phyloP scores from a whole-genome alignment of 495 filamentous ascomycete genomes.

The Xylaria longipes region DNA sequence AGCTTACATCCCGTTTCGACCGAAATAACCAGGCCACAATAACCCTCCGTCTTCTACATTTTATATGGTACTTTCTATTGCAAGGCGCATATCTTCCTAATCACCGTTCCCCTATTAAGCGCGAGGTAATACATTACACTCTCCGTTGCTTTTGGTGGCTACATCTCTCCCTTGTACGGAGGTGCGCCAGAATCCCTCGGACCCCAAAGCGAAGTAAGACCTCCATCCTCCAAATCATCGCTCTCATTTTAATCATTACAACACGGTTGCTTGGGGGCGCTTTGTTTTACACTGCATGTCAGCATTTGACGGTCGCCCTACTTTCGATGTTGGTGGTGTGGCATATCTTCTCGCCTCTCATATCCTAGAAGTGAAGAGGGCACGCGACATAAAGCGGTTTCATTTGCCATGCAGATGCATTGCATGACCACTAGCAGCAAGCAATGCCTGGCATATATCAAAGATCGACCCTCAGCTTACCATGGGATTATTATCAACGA shows the following conservation, averaged over 20 bases:
- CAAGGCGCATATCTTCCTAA: conserved; percentile 1
- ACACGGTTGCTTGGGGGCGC: conserved; percentile 32
- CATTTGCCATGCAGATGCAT: conserved; percentile 12
- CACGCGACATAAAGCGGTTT: conserved; percentile 11
- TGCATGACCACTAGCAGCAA: conserved; percentile 11
- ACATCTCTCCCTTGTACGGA: neutral
- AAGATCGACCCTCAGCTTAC: neutral
- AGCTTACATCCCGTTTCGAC: neutral
- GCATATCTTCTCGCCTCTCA: conserved; percentile 7
- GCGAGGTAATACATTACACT: neutral
- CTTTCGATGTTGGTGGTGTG: conserved; percentile 1
- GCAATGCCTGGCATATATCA: conserved; percentile 7
- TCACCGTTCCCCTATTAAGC: neutral
- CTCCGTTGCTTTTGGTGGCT: conserved; percentile 1
- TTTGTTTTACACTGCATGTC: conserved; percentile 4
- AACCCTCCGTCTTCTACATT: neutral
- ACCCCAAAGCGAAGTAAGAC: conserved; percentile 31
- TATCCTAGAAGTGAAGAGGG: neutral
- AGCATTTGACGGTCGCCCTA: neutral
- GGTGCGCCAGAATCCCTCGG: conserved; percentile 29
- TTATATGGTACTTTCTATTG: neutral
- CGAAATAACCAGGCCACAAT: neutral
- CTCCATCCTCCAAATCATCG: conserved; percentile 10
- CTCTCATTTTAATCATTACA: neutral
- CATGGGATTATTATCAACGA: neutral